Evolutionary conservation across 495 filamentous ascomycete species (phyloP).

Genomic region (Penicillium pulvis): DNA sequence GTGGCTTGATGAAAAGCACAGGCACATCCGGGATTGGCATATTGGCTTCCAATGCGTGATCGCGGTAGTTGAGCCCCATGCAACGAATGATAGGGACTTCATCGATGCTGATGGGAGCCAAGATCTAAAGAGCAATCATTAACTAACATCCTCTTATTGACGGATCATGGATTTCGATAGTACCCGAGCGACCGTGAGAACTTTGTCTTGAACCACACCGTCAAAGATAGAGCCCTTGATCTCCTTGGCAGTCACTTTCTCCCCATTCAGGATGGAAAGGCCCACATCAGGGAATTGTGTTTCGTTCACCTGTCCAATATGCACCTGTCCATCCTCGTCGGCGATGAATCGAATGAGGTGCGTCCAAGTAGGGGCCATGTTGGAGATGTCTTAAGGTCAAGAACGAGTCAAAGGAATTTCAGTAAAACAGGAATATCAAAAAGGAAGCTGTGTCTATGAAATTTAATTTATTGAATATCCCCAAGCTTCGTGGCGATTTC

Average conservation of each 20-base stretch:
- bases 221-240: neutral
- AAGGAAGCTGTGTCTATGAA: too few relatives aligned
- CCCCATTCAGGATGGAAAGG: neutral
- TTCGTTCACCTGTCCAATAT: neutral
- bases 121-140: neutral
- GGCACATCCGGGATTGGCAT: constrained; percentile 70
- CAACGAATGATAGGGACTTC: constrained; percentile 52
- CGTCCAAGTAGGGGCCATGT: neutral
- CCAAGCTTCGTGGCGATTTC: too few relatives aligned
- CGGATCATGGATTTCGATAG: neutral
- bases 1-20: constrained; percentile 72
- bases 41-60: constrained; percentile 62
- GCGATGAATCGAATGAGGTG: neutral
- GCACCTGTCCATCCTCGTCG: neutral
- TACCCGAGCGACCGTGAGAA: neutral
- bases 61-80: constrained; percentile 70
- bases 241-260: neutral
- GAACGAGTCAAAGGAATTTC: too few relatives aligned
- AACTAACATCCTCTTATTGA: neutral
- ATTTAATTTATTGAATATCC: too few relatives aligned
- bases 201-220: neutral
- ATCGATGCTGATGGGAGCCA: constrained; percentile 1
- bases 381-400: too few relatives aligned
- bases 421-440: too few relatives aligned
- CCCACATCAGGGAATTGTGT: neutral